Evolutionary conservation across 2,329 filamentous ascomycete genomes (phyloP).

Genomic region (Colletotrichum sublineola): DNA sequence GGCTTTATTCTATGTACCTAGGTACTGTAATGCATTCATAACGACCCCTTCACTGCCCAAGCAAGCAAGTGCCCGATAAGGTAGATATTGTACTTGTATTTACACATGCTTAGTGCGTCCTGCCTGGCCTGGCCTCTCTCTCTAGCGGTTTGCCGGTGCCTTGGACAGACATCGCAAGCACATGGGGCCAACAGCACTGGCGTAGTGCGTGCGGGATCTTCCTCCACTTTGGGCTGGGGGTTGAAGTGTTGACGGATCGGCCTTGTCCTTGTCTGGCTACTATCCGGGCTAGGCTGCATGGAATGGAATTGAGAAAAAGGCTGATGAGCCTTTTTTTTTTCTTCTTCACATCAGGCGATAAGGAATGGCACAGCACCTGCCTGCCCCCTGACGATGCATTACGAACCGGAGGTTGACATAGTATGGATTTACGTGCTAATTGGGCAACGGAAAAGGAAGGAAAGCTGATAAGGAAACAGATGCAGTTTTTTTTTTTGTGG

Average conservation of each 20-base stretch:
- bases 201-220: conserved; percentile 34
- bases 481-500: too few species aligned
- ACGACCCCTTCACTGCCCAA: background rate
- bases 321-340: background rate
- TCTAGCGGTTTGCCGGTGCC: conserved; percentile 18
- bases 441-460: conserved; percentile 9
- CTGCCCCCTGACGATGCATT: background rate
- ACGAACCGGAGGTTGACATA: conserved; percentile 28
- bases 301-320: conserved; percentile 18
- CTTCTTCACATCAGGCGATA: conserved; percentile 27
- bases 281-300: conserved; percentile 23
- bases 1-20: background rate
- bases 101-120: conserved; percentile 18
- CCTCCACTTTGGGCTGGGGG: conserved; percentile 20
- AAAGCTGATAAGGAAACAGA: background rate
- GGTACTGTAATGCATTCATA: background rate
- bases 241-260: conserved; percentile 24
- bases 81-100: background rate
- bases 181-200: conserved; percentile 15
- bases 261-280: conserved; percentile 11
- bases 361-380: conserved; percentile 13
- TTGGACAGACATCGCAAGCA: conserved; percentile 28
- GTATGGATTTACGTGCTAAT: background rate
- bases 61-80: background rate
- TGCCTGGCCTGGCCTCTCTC: background rate